These are phyloP conservation scores for Fusarium tjaetaba DNA, from an alignment of 2,329 filamentous ascomycete genomes.

Conservation along the genomic window DNA sequence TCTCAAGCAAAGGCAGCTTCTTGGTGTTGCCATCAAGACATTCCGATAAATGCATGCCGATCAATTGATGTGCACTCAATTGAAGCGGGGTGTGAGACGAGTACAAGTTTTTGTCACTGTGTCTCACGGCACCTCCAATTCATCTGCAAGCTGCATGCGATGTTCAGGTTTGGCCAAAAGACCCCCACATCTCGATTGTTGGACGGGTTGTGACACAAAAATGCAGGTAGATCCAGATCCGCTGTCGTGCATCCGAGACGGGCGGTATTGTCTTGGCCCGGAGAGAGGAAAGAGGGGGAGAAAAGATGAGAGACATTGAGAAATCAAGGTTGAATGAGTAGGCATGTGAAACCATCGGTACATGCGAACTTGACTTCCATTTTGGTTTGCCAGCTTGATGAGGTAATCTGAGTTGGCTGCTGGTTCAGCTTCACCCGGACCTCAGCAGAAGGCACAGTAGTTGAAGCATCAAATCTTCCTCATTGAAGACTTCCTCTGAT, in stretches of 20 bases:
- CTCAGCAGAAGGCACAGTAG: not conserved
- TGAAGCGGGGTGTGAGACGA: not conserved
- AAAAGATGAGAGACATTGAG: not conserved
- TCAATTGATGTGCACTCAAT: not conserved
- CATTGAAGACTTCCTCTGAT: too few species aligned
- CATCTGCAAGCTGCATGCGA: not conserved
- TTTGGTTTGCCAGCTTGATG: accelerated
- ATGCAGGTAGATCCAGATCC: not conserved
- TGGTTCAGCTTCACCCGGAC: too few species aligned
- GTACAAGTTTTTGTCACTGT: too few species aligned
- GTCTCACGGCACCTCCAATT: not conserved
- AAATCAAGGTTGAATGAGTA: too few species aligned
- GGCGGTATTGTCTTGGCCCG: not conserved
- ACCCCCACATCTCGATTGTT: not conserved
- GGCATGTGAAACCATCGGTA: not conserved
- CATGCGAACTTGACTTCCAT: accelerated
- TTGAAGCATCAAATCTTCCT: not conserved
- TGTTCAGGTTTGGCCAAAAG: not conserved
- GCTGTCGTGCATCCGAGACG: not conserved
- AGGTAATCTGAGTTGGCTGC: not conserved
- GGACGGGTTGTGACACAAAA: not conserved
- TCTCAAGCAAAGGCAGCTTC: accelerated
- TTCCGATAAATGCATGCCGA: not conserved
- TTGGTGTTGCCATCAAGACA: not conserved
- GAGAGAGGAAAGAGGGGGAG: not conserved